Evolutionary conservation across 768 basidiomycete species (phyloP).

Genomic region (Baorangia bicolor): DNA sequence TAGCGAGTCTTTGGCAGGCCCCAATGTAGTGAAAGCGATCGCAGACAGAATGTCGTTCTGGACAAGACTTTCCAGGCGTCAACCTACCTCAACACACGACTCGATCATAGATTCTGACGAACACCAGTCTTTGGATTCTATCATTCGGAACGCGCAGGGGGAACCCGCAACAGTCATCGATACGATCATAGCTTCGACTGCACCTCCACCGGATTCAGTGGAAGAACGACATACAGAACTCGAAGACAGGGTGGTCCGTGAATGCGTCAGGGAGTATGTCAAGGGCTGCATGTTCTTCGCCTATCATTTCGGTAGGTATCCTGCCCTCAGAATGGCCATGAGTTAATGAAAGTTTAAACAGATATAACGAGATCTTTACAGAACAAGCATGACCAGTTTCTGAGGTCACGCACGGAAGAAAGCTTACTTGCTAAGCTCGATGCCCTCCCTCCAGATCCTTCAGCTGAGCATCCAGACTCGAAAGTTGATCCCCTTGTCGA

Average conservation of each 20-base stretch:
- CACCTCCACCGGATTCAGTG: constrained; percentile 56
- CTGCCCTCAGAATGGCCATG: neutral
- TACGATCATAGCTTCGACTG: constrained; percentile 56
- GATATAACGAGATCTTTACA: constrained; percentile 84
- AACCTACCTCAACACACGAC: constrained; percentile 22
- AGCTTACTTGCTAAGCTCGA: constrained; percentile 61
- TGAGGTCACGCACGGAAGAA: constrained; percentile 57
- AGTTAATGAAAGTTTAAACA: constrained; percentile 26
- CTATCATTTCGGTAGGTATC: constrained; percentile 70
- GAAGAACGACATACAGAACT: constrained; percentile 75
- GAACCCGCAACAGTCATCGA: constrained; percentile 55
- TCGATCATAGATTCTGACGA: constrained; percentile 13
- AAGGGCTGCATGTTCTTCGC: constrained; percentile 92
- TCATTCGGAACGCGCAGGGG: constrained; percentile 46
- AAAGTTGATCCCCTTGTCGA: constrained; percentile 61
- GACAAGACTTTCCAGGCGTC: constrained; percentile 57
- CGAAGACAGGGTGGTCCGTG: constrained; percentile 79
- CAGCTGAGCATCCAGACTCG: constrained; percentile 27
- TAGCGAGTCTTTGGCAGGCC: constrained; percentile 40
- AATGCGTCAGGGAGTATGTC: constrained; percentile 72
- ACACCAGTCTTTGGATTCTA: constrained; percentile 31
- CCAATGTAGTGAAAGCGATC: constrained; percentile 61
- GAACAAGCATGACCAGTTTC: constrained; percentile 68
- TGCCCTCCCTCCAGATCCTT: constrained; percentile 40
- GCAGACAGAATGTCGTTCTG: constrained; percentile 74